Percentiles rank a stretch among this genome's conserved stretches.
Conservation (phyloP, 2,329 filamentous ascomycete species). For the Paecilomyces niveus region DNA sequence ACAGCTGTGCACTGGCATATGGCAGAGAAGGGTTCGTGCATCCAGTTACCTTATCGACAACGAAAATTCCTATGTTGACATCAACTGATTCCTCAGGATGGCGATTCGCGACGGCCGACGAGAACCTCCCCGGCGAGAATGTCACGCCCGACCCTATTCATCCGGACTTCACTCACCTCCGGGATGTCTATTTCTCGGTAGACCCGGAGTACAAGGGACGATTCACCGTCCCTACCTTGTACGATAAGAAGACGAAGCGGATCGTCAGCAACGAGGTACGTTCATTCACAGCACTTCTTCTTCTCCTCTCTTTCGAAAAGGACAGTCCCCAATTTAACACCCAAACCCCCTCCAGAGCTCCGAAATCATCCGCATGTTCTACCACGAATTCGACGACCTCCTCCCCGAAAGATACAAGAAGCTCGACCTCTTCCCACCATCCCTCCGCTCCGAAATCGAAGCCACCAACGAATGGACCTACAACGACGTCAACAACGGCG, state of each 20-base stretch:
- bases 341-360: conserved; percentile 42
- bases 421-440: conserved; percentile 61
- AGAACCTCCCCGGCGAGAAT: conserved; percentile 51
- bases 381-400: conserved; percentile 69
- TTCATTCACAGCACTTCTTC: neutral
- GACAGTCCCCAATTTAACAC: conserved; percentile 3
- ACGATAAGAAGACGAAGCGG: conserved; percentile 59
- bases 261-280: conserved; percentile 83
- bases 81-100: conserved; percentile 56
- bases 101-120: conserved; percentile 68
- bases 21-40: conserved; percentile 51
- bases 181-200: conserved; percentile 71
- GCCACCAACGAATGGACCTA: conserved; percentile 76
- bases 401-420: conserved; percentile 53
- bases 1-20: conserved; percentile 94
- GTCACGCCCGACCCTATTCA: conserved; percentile 51
- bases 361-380: conserved; percentile 89
- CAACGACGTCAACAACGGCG: conserved; percentile 48
- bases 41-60: neutral
- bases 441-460: conserved; percentile 64
- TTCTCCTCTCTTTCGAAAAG: neutral
- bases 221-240: conserved; percentile 81
- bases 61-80: no score
- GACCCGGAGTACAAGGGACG: conserved; percentile 67
- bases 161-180: conserved; percentile 63